Conservation (phyloP, 176 grass and related monocot genomes). For the Oryza rufipogon region DNA sequence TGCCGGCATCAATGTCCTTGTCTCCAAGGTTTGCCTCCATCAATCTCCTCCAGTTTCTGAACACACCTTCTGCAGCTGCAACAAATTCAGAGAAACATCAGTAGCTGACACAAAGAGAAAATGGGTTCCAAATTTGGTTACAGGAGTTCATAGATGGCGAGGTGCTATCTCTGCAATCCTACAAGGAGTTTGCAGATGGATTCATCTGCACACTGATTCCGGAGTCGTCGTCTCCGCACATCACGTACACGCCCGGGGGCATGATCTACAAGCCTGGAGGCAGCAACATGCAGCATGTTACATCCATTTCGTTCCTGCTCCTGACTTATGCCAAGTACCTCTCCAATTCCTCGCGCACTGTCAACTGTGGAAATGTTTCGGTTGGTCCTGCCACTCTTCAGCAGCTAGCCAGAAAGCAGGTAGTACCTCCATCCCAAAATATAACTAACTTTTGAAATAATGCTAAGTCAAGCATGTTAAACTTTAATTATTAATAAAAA, state of each 20-base stretch:
- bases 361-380: conserved; percentile 71
- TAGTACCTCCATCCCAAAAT: background rate
- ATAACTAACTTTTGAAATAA: too few relatives aligned
- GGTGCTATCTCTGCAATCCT: conserved; percentile 67
- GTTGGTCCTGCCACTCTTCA: conserved; percentile 66
- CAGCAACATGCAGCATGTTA: conserved; percentile 99
- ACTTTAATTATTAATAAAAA: too few relatives aligned
- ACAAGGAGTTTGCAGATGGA: conserved; percentile 78
- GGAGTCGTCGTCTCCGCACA: conserved; percentile 78
- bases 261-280: conserved; percentile 95
- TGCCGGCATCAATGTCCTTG: conserved; percentile 84
- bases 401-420: conserved; percentile 77
- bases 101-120: background rate
- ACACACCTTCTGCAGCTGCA: background rate
- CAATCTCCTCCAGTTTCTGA: background rate
- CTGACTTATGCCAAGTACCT: conserved; percentile 92
- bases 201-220: conserved; percentile 96
- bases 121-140: background rate
- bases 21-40: conserved; percentile 70
- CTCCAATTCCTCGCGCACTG: conserved; percentile 66
- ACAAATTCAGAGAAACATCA: background rate
- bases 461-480: too few relatives aligned
- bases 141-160: conserved; percentile 93
- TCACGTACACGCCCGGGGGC: conserved; percentile 78
- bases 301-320: conserved; percentile 86